A percentile compares a stretch with the other conserved stretches of the same genome.
phyloP scores from a whole-genome alignment of 2,329 filamentous ascomycete genomes.

The Mariannaea elegans region DNA sequence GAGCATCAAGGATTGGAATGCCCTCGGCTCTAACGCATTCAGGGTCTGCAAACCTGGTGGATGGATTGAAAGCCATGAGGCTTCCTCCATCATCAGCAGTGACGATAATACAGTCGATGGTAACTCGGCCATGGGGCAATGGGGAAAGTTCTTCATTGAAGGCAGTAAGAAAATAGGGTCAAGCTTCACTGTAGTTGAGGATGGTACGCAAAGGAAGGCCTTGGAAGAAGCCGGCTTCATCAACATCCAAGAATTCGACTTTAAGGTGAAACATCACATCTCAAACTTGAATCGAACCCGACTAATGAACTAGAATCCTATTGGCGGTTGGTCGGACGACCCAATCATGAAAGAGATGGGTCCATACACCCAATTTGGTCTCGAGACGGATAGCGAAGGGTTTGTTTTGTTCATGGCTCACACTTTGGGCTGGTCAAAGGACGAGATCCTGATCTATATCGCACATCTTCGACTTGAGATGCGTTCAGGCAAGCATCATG shows the following conservation, averaged over 20 bases:
- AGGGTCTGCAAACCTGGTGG: conserved; percentile 66
- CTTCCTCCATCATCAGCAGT: conserved; percentile 36
- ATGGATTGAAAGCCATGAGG: conserved; percentile 47
- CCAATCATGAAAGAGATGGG: conserved; percentile 32
- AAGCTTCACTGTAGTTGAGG: conserved; percentile 37
- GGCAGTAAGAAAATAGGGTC: conserved; percentile 43
- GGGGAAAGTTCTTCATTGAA: conserved; percentile 42
- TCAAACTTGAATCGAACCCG: neutral
- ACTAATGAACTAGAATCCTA: conserved; percentile 21
- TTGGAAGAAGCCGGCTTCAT: conserved; percentile 34
- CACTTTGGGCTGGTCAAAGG: conserved; percentile 48
- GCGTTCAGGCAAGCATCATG: conserved; percentile 38
- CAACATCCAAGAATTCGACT: conserved; percentile 37
- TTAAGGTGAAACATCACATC: conserved; percentile 16
- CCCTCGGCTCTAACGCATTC: conserved; percentile 61
- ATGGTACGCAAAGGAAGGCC: conserved; percentile 28
- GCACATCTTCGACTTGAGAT: conserved; percentile 46
- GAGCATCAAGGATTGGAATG: conserved; percentile 63
- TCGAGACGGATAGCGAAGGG: conserved; percentile 49
- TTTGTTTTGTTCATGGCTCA: conserved; percentile 45
- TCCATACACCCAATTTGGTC: conserved; percentile 42
- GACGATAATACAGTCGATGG: conserved; percentile 42
- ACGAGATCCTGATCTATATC: conserved; percentile 46
- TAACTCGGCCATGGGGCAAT: conserved; percentile 40
- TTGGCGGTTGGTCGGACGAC: conserved; percentile 30